phyloP scores from a whole-genome alignment of 2,329 filamentous ascomycete genomes.

The Plectosphaerella cucumerina region DNA sequence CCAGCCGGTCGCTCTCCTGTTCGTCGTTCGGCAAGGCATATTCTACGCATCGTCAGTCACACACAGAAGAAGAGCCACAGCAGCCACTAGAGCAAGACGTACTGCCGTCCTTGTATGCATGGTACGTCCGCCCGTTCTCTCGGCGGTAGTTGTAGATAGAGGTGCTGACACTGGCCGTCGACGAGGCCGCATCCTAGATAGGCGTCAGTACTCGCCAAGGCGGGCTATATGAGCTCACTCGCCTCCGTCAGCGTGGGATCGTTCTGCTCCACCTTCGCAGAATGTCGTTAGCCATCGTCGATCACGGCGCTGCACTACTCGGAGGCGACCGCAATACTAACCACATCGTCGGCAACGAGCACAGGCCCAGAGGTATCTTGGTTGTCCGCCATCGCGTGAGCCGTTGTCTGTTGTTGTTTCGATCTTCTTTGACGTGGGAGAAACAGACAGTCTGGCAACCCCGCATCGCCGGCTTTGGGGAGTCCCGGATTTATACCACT shows the following conservation, averaged over 20 bases:
- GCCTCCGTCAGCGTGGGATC: neutral
- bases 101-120: conserved; percentile 1
- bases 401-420: neutral
- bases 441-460: no score
- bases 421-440: no score
- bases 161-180: neutral
- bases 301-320: neutral
- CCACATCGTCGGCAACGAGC: neutral
- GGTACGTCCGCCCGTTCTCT: conserved; percentile 2
- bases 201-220: no score
- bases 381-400: neutral
- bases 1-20: conserved; percentile 4
- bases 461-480: no score
- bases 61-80: neutral
- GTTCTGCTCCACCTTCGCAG: neutral
- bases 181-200: neutral
- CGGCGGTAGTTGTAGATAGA: conserved; percentile 1
- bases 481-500: no score
- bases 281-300: neutral
- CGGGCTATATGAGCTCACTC: no score
- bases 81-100: neutral
- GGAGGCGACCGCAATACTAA: neutral
- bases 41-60: neutral
- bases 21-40: conserved; percentile 11
- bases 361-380: neutral